Evolutionary conservation across 768 basidiomycete species (phyloP).

Genomic region (Termitomyces sp.): DNA sequence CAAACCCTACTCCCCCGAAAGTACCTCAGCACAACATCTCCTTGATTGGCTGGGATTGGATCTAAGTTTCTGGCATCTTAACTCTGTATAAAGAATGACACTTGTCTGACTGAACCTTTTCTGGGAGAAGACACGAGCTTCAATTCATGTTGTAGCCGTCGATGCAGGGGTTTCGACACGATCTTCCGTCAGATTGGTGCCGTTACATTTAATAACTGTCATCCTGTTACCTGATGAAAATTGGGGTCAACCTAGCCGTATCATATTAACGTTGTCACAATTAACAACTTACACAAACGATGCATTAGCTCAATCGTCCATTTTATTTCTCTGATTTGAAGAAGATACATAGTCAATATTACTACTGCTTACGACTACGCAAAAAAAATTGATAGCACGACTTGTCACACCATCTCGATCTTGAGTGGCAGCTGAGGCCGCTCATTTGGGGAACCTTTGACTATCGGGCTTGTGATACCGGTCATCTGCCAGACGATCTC

Average conservation of each 20-base stretch:
- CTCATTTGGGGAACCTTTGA: slow-evolving; percentile 7
- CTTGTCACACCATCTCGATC: slow-evolving; percentile 2
- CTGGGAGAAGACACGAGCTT: not conserved
- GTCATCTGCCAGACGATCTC: slow-evolving; percentile 17
- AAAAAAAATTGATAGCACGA: not conserved
- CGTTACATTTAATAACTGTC: not conserved
- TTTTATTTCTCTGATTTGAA: not conserved
- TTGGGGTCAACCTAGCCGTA: not conserved
- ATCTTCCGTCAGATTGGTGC: not conserved
- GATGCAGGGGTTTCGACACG: not conserved
- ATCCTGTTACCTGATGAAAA: not conserved
- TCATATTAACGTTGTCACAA: not conserved
- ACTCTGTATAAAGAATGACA: no score
- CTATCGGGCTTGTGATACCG: slow-evolving; percentile 8
- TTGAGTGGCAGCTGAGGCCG: slow-evolving; percentile 10
- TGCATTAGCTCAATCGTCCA: not conserved
- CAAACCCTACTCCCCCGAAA: not conserved
- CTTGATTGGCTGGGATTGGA: not conserved
- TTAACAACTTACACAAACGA: not conserved
- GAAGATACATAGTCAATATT: not conserved
- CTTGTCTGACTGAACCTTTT: not conserved
- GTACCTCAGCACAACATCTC: not conserved
- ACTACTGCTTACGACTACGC: not conserved
- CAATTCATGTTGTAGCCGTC: not conserved
- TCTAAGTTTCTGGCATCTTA: not conserved